phyloP scores from a whole-genome alignment of 495 filamentous ascomycete species.

The Chaetomium tenue region DNA sequence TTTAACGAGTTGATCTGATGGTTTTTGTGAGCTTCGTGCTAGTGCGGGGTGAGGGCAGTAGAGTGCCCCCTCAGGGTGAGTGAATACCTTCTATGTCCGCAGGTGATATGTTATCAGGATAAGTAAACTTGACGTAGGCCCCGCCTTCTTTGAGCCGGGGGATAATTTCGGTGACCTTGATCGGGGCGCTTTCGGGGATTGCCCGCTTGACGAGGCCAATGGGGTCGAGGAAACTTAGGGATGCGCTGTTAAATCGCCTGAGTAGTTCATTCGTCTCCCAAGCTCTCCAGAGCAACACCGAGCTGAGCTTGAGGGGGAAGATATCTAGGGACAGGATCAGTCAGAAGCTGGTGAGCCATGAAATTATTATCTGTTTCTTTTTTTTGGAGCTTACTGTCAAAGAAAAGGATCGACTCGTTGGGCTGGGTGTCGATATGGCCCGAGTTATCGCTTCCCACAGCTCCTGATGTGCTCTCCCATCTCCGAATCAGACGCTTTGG shows the following conservation, averaged over 20 bases:
- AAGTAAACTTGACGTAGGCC: conserved; percentile 83
- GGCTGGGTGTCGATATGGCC: conserved; percentile 73
- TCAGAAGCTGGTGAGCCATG: neutral
- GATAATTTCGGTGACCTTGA: conserved; percentile 74
- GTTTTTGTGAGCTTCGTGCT: conserved; percentile 6
- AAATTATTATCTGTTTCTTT: neutral
- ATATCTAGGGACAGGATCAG: conserved; percentile 58
- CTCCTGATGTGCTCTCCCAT: conserved; percentile 44
- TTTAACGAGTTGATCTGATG: conserved; percentile 28
- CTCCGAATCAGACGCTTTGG: conserved; percentile 4
- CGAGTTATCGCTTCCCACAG: conserved; percentile 49
- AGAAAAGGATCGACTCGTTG: conserved; percentile 80
- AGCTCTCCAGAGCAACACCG: conserved; percentile 60
- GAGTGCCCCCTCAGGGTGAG: neutral
- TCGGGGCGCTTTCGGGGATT: conserved; percentile 55
- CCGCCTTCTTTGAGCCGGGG: conserved; percentile 88
- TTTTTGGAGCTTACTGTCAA: conserved; percentile 69
- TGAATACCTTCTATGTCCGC: conserved; percentile 56
- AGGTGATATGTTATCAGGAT: conserved; percentile 51
- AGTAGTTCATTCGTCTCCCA: conserved; percentile 58
- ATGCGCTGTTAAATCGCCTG: conserved; percentile 60
- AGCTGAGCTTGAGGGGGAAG: conserved; percentile 75
- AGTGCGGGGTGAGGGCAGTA: neutral
- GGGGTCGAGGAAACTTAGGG: conserved; percentile 61
- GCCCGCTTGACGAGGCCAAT: conserved; percentile 59